Evolutionary conservation across 1,139 yeast species (phyloP), one percentile per base, ranked within the genome.

Genomic region (Diutina rugosa): DNA sequence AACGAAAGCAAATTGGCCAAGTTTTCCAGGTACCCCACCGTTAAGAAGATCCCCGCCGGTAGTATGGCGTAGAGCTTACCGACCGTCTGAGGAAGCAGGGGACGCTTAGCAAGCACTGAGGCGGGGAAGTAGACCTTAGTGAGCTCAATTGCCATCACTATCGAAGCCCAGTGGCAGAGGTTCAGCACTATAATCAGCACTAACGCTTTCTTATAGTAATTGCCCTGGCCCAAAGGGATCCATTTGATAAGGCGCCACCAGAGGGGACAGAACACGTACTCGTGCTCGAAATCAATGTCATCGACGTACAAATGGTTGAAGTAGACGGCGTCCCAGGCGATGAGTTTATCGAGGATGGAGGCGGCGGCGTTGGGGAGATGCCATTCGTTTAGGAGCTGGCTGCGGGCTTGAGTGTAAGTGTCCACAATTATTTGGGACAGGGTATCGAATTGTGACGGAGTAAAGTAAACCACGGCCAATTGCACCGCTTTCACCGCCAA

Each of bases 241-340:
- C 54, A 58, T 54, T 70, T 67, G 28, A 89, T 69, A 3, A 82
- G 58, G 52, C 79, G 65, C 72, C 87, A 78, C 95, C 97, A 90
- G 4, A 82, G 68, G 6, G 89, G 87, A 48, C 96, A 85, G 67
- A 90, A 93, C 8, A 95, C 97, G 78, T 82, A 87, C 69, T 90
- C 95, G 67, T 93, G 97, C 67, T 93, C 98, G 68, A 76, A 90
- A 46, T 68, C 67, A 35, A 78, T 70, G 0, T 78, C 82, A 32
- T 79, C 69, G 21, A 70, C 66, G 46, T 87, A 81, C 54, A 84
- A 65, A 55, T 84, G 81, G 30, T 80, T 69, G 64, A 87, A 90
- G 68, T 85, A 90, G 0, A 90, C 95, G 2, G 85, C 78, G 67
- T 93, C 99, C 98, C 98, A 91, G 6, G 84, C 73, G 52, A 77